Evolutionary conservation across 306 rosid species (phyloP), one percentile per base, ranked within the genome.

Genomic region (Dryas octopetala): DNA sequence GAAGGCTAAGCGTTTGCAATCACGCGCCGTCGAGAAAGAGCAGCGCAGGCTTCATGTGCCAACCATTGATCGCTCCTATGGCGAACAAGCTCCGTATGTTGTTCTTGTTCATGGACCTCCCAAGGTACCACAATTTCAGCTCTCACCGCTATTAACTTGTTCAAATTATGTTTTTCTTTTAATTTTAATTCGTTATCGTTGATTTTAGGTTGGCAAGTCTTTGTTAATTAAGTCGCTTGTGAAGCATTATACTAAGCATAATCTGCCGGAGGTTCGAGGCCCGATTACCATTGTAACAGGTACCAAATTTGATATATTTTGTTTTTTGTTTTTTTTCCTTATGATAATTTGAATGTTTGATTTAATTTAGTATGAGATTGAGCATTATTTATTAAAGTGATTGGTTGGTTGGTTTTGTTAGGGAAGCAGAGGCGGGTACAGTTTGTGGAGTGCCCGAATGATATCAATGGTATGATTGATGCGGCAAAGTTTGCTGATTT

Each of bases 61-160:
- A 0, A 70, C 86, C 73, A 83, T 88, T 1, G 97, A 91, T 71
- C 93, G 97, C 62, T 51, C 88, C 58, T 91, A 95, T 57, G 97
- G 92, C n/a, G 97, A 95, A 57, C 84, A 91, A 3, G 81, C 97
- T 61, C 98, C 98, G 0, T 95, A 59, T 58, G 97, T 95, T 23
- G 78, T 95, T 68, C 90, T 91, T 23, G 97, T 95, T 47, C 98
- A 95, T n/a, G 98, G 98, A 51, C 97, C 98, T 52, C 97, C 98
- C 43, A 76, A 86, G 96, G 98, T 91, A 38, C 68, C 12, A 58
- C 14, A 75, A 17, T 12, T 17, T 60, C 32, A 15, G 38, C 46
- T 38, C 66, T 16, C n/a, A 48, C 69, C 51, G 50, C 23, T 43
- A 2, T 6, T 63, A 17, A 17, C 45, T 11, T 48, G 14, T 38